A percentile compares a stretch with the other conserved stretches of the same genome.
Conservation (phyloP, 192 early-diverging fungal genomes). For the Martensiomyces pterosporus region DNA sequence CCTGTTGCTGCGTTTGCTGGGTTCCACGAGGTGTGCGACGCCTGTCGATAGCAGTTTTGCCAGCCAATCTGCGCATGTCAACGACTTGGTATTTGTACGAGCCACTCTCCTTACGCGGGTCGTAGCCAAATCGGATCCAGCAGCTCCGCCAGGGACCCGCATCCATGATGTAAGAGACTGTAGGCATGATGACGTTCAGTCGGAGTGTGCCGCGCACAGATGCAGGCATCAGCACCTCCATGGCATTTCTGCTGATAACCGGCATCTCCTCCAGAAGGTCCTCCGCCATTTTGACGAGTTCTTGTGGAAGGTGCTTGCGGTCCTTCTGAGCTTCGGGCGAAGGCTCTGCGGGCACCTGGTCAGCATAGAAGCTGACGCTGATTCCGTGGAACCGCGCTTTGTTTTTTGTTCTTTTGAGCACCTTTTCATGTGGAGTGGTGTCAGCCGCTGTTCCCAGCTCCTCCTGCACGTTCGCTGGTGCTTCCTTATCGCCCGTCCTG, state of each 20-base stretch:
- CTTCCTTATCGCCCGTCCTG: no score
- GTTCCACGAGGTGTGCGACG: neutral
- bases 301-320: constrained; percentile 6
- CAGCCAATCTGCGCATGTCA: constrained; percentile 19
- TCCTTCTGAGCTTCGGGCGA: constrained; percentile 11
- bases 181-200: constrained; percentile 15
- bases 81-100: constrained; percentile 45
- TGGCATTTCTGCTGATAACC: constrained; percentile 34
- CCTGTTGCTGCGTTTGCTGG: neutral
- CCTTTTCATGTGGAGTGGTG: neutral
- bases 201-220: constrained; percentile 11
- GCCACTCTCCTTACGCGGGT: constrained; percentile 35
- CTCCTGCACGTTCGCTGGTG: no score
- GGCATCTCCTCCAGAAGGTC: constrained; percentile 25
- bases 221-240: constrained; percentile 26
- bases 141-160: constrained; percentile 44
- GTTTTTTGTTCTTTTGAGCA: neutral
- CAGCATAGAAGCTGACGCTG: constrained; percentile 7
- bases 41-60: neutral
- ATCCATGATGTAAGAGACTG: constrained; percentile 35
- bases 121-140: constrained; percentile 50
- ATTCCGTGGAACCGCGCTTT: constrained; percentile 11
- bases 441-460: neutral
- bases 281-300: constrained; percentile 10
- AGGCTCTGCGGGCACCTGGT: constrained; percentile 12